Conservation (phyloP, 805 yeast genomes). For the Wickerhamomyces rabaulensis region DNA sequence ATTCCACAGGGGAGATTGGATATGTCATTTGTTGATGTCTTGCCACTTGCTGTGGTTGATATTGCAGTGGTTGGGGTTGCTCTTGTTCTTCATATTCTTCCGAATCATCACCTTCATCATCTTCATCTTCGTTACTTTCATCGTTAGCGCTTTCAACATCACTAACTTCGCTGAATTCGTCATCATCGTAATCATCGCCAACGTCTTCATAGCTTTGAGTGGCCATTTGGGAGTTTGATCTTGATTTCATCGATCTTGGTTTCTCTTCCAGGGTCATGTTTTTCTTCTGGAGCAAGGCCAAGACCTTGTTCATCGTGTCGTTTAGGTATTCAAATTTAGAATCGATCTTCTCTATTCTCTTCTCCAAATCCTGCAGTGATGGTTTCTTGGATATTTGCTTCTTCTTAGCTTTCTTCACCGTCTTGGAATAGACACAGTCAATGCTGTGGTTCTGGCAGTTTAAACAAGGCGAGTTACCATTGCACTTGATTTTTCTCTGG, state of each 20-base stretch:
- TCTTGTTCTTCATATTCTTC: conserved; percentile 1
- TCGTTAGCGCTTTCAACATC: neutral
- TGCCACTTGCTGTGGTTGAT: neutral
- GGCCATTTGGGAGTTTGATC: neutral
- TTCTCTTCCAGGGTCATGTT: neutral
- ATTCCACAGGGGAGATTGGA: conserved; percentile 6
- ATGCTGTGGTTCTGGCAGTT: conserved; percentile 83
- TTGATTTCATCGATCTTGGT: neutral
- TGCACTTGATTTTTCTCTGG: conserved; percentile 36
- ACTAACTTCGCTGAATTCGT: neutral
- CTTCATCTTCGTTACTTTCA: neutral
- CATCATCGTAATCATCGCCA: neutral
- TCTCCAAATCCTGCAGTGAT: conserved; percentile 21
- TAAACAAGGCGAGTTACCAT: conserved; percentile 47
- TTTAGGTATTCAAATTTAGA: conserved; percentile 12
- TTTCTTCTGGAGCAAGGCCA: conserved; percentile 8
- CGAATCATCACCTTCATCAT: neutral
- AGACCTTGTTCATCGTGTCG: conserved; percentile 10
- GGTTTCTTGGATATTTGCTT: conserved; percentile 14
- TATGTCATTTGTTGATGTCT: neutral
- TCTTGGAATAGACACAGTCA: conserved; percentile 60
- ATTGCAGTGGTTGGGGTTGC: neutral
- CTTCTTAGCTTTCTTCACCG: conserved; percentile 17
- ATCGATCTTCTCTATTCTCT: conserved; percentile 16
- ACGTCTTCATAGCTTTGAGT: neutral